These are phyloP conservation scores for Yamadazyma conglobata DNA, from an alignment of 1,139 yeast species.

Conservation along the genomic window DNA sequence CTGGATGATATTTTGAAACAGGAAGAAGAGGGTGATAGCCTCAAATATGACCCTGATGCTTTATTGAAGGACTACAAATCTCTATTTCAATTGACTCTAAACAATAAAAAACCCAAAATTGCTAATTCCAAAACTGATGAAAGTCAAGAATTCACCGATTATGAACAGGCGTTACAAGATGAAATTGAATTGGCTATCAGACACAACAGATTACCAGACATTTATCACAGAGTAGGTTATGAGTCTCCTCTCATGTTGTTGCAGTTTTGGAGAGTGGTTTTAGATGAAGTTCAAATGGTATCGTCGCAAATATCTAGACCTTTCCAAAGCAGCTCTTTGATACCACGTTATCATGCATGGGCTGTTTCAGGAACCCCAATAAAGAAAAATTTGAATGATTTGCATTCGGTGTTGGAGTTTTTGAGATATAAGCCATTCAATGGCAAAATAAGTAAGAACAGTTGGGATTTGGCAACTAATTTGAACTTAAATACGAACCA, in stretches of 20 bases:
- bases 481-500: slow-evolving; percentile 18
- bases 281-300: slow-evolving; percentile 96
- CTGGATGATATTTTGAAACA: neutral
- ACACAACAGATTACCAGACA: slow-evolving; percentile 27
- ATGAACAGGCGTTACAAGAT: slow-evolving; percentile 35
- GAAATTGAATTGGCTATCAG: slow-evolving; percentile 32
- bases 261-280: slow-evolving; percentile 86
- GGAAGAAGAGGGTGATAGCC: neutral
- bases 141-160: slow-evolving; percentile 28
- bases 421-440: slow-evolving; percentile 64
- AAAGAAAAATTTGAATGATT: slow-evolving; percentile 59
- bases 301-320: slow-evolving; percentile 70
- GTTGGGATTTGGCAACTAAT: slow-evolving; percentile 32
- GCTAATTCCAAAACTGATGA: slow-evolving; percentile 26
- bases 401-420: slow-evolving; percentile 68
- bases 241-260: slow-evolving; percentile 78
- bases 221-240: slow-evolving; percentile 41
- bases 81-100: slow-evolving; percentile 28
- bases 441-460: slow-evolving; percentile 32
- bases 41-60: slow-evolving; percentile 12
- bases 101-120: slow-evolving; percentile 24
- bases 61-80: slow-evolving; percentile 24
- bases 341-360: slow-evolving; percentile 90
- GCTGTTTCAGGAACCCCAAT: slow-evolving; percentile 97
- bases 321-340: slow-evolving; percentile 71